Conservation (phyloP, 2,329 filamentous ascomycete genomes). For the Beauveria rudraprayagi region DNA sequence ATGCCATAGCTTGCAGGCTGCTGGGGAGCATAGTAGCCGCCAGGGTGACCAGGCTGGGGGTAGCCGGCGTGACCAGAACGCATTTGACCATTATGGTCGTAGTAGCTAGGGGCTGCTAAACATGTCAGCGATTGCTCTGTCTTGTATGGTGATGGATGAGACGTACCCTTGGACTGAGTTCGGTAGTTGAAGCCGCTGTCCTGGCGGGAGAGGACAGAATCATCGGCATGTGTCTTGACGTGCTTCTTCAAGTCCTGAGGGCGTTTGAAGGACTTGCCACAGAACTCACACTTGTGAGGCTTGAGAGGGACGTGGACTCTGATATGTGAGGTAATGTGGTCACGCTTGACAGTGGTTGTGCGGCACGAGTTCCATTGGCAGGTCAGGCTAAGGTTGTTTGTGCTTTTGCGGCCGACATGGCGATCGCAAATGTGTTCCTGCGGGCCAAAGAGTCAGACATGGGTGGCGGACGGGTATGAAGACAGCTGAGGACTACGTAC, state of each 20-base stretch:
- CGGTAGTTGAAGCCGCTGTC: conserved; percentile 50
- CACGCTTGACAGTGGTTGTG: conserved; percentile 95
- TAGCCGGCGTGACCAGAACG: conserved; percentile 47
- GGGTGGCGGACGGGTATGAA: background rate
- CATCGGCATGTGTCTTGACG: conserved; percentile 96
- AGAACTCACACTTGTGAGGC: conserved; percentile 98
- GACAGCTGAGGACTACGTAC: conserved; percentile 30
- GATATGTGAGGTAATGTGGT: conserved; percentile 98
- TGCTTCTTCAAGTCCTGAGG: conserved; percentile 99
- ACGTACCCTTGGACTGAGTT: conserved; percentile 41
- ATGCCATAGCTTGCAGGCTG: conserved; percentile 57
- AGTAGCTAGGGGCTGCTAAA: conserved; percentile 42
- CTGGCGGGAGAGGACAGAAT: conserved; percentile 63
- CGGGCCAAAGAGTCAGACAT: conserved; percentile 1
- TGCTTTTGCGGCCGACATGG: conserved; percentile 97
- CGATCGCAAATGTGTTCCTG: conserved; percentile 97
- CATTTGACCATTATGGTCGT: conserved; percentile 58
- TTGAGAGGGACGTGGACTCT: conserved; percentile 98
- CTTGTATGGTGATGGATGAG: conserved; percentile 13
- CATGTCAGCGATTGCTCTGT: background rate
- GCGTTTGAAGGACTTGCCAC: conserved; percentile 97
- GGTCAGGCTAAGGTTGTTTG: conserved; percentile 94
- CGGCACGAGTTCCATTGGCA: conserved; percentile 96
- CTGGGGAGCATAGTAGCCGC: conserved; percentile 51
- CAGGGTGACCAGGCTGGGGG: conserved; percentile 43